These are phyloP conservation scores for Penicillium sp. DNA, from an alignment of 2,329 filamentous ascomycete species.

Conservation along the genomic window DNA sequence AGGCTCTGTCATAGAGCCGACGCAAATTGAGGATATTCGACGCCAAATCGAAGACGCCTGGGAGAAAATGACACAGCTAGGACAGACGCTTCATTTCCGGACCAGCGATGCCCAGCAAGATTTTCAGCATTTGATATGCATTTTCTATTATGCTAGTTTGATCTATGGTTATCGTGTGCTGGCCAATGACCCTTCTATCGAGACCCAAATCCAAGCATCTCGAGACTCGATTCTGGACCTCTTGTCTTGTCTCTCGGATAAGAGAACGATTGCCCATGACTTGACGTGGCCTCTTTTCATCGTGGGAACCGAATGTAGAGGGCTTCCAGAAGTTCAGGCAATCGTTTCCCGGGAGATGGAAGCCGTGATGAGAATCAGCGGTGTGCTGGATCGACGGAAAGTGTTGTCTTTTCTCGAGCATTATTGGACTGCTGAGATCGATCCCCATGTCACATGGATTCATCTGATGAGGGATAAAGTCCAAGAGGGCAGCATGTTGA, in stretches of 20 bases:
- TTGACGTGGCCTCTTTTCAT: conserved; percentile 20
- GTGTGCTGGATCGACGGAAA: conserved; percentile 10
- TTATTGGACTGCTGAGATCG: conserved; percentile 4
- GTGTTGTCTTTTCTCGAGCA: conserved; percentile 10
- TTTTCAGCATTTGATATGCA: conserved; percentile 20
- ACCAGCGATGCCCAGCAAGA: conserved; percentile 9
- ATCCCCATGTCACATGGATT: conserved; percentile 12
- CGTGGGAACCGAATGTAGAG: conserved; percentile 12
- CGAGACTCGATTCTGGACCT: conserved; percentile 6
- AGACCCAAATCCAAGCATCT: background rate
- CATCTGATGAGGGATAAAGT: conserved; percentile 10
- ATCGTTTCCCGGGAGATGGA: conserved; percentile 9
- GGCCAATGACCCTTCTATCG: conserved; percentile 4
- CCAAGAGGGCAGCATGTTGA: conserved; percentile 6
- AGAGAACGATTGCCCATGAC: conserved; percentile 7
- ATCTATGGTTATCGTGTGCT: conserved; percentile 24
- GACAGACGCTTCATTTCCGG: conserved; percentile 16
- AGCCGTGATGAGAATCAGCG: conserved; percentile 10
- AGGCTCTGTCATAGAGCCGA: background rate
- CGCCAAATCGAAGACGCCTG: conserved; percentile 10
- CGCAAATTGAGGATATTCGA: conserved; percentile 2
- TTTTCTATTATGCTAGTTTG: conserved; percentile 25
- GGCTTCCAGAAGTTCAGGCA: conserved; percentile 2
- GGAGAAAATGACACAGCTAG: conserved; percentile 11
- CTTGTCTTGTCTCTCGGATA: conserved; percentile 3